phyloP scores from a whole-genome alignment of 352 stramenopile genomes.

The Phytopythium litorale region DNA sequence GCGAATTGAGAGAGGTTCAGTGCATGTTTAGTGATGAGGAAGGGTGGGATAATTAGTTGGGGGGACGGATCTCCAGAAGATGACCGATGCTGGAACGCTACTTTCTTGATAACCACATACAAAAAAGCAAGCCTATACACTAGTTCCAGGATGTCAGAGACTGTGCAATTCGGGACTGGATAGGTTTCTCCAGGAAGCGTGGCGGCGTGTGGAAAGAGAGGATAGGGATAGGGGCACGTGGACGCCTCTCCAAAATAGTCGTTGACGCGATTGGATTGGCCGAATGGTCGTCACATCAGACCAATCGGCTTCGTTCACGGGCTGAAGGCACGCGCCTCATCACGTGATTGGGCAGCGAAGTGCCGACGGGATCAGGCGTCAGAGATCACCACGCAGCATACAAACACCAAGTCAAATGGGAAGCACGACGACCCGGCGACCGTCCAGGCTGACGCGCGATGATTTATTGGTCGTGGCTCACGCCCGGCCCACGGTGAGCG shows the following conservation, averaged over 20 bases:
- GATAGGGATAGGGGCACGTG: background rate
- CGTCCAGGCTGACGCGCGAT: background rate
- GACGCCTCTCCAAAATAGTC: background rate
- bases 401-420: background rate
- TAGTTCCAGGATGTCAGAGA: background rate
- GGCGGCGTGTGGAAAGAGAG: background rate
- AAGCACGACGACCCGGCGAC: background rate
- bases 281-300: background rate
- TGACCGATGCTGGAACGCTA: background rate
- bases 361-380: slow-evolving; percentile 4
- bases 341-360: slow-evolving; percentile 15
- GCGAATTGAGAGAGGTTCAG: background rate
- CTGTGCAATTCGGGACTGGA: background rate
- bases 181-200: background rate
- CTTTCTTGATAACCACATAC: background rate
- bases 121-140: too few relatives aligned
- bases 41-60: background rate
- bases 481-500: slow-evolving; percentile 4
- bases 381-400: background rate
- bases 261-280: slow-evolving; percentile 17
- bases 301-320: background rate
- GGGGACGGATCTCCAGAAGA: background rate
- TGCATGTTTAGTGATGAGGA: background rate
- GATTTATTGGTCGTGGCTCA: slow-evolving; percentile 4
- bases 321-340: slow-evolving; percentile 10